Evolutionary conservation across 1,284 basidiomycete species (phyloP), one percentile per base, ranked within the genome.

Genomic region (Coriolopsis trogii): DNA sequence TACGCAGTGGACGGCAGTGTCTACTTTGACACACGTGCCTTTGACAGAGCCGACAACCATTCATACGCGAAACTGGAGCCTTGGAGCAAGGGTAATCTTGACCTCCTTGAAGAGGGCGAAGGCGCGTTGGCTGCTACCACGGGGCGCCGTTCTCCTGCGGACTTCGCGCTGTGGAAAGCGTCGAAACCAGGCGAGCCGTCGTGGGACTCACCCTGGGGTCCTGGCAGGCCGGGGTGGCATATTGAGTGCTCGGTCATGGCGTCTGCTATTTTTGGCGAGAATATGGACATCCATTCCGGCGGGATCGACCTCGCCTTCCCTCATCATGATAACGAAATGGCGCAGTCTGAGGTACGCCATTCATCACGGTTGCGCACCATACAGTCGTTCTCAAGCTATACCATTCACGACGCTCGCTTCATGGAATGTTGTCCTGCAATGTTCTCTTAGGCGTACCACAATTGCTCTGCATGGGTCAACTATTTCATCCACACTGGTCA

Each of bases 211-310:
- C 89, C 93, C 6, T 99, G 97, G 97, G 97, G 97, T 24, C 77
- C 80, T 31, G 97, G 97, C n/a, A 82, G 97, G 49, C 97, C 97
- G 1, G 97, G 97, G 9, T 99, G 97, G 97, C 97, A 99, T 70
- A 99, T 99, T 53, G 97, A 99, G 70, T 99, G 97, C 75, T 96
- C 93, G 9, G 97, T 98, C 39, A 99, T 99, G 97, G 96, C 95
- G 13, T 92, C 87, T 52, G 95, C 89, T 31, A 80, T 99, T 42
- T 79, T 99, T 40, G 97, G 97, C 7, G 82, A 90, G 51, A 88
- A 87, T 52, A 95, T 99, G 85, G 97, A 99, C 71, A 95, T 99
- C 59, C 97, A 99, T 69, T 97, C 94, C 6, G 97, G 97, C 41
- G 97, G 97, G 12, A 87, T 95, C 42, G 97, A 99, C 71, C 80